A percentile compares a stretch with the other conserved stretches of the same genome.
Conservation (phyloP, 1,284 basidiomycete species). For the Microbotryum silenes-acaulis region DNA sequence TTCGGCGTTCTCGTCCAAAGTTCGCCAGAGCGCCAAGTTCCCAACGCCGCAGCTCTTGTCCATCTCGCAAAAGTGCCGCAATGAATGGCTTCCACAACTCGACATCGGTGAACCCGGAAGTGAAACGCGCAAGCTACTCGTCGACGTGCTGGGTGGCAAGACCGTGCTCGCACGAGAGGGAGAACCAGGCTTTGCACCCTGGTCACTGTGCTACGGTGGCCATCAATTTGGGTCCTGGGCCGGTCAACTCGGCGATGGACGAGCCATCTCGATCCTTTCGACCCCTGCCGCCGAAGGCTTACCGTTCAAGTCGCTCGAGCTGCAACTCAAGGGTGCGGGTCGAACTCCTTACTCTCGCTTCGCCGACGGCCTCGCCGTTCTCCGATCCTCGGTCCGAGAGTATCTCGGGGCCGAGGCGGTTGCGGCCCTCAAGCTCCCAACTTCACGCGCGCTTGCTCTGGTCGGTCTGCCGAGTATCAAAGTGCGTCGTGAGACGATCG, state of each 20-base stretch:
- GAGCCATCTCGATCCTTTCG: conserved; percentile 73
- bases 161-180: conserved; percentile 54
- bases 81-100: conserved; percentile 73
- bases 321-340: conserved; percentile 91
- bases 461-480: conserved; percentile 65
- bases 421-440: conserved; percentile 76
- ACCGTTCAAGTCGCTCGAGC: conserved; percentile 43
- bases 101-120: conserved; percentile 73
- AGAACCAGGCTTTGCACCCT: conserved; percentile 62
- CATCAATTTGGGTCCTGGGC: conserved; percentile 86
- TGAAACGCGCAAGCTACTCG: conserved; percentile 56
- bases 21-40: conserved; percentile 21
- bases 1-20: conserved; percentile 27
- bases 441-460: conserved; percentile 77
- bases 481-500: conserved; percentile 70
- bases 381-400: conserved; percentile 86
- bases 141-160: conserved; percentile 72
- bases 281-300: conserved; percentile 7
- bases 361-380: conserved; percentile 87
- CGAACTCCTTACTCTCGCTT: conserved; percentile 85
- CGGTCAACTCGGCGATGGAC: conserved; percentile 92
- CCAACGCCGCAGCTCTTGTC: conserved; percentile 54
- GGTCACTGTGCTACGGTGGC: conserved; percentile 67
- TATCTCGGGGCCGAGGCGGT: conserved; percentile 60
- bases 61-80: conserved; percentile 55